Evolutionary conservation across 805 yeast species (phyloP).

Genomic region (Debaryomyces prosopidis): DNA sequence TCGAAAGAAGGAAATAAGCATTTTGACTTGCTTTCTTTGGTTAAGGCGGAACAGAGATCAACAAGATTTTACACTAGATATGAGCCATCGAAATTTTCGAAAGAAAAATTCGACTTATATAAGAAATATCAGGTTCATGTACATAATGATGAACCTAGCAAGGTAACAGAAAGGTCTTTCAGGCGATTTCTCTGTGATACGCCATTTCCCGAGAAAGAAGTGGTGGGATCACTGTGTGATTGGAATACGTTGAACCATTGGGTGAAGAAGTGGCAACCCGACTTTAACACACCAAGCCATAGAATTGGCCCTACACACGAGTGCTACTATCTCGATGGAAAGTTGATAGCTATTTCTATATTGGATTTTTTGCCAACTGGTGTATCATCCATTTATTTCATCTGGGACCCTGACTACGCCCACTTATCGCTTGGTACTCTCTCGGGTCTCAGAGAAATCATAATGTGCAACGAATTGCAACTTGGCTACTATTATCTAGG

Average conservation of each 20-base stretch:
- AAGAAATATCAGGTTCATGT: constrained; percentile 68
- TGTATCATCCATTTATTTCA: constrained; percentile 80
- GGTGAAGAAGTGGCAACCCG: constrained; percentile 24
- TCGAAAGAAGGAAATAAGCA: constrained; percentile 10
- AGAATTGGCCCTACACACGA: constrained; percentile 71
- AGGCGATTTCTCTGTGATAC: constrained; percentile 65
- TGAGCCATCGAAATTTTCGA: constrained; percentile 52
- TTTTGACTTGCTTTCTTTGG: constrained; percentile 32
- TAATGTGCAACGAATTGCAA: constrained; percentile 47
- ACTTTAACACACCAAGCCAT: not conserved
- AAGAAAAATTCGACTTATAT: constrained; percentile 63
- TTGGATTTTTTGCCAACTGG: constrained; percentile 75
- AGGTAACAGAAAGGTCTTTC: constrained; percentile 51
- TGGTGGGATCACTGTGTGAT: constrained; percentile 20
- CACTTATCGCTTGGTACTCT: constrained; percentile 73
- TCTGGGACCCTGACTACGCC: constrained; percentile 82
- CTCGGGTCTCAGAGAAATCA: constrained; percentile 71
- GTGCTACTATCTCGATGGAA: constrained; percentile 64
- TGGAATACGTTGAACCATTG: constrained; percentile 47
- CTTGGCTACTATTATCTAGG: constrained; percentile 73
- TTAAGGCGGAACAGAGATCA: constrained; percentile 39
- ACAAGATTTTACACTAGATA: constrained; percentile 42
- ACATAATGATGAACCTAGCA: constrained; percentile 60
- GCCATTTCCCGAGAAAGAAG: constrained; percentile 49
- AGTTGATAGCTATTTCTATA: constrained; percentile 73